A percentile compares a stretch with the other conserved stretches of the same genome.
Evolutionary conservation across 2,329 filamentous ascomycete genomes (phyloP).

Genomic region (Amphichorda felina): DNA sequence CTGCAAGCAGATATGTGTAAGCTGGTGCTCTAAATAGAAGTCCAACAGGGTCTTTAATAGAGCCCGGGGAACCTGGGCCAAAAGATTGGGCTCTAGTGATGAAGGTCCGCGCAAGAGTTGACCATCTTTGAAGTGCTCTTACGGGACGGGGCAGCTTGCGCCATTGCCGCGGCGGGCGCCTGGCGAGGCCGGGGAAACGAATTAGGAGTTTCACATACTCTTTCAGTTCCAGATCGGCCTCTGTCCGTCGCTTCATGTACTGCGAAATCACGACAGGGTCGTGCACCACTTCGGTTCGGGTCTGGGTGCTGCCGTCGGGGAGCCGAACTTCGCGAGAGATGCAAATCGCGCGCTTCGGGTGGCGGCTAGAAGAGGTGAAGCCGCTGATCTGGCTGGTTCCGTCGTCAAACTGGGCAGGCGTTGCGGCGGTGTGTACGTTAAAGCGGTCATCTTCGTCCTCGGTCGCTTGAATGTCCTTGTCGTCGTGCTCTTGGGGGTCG

Average conservation of each 20-base stretch:
- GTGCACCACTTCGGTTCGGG: constrained; percentile 56
- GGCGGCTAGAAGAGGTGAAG: constrained; percentile 52
- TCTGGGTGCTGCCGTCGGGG: constrained; percentile 39
- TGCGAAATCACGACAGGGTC: constrained; percentile 81
- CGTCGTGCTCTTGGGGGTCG: constrained; percentile 56
- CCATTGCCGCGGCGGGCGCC: constrained; percentile 7
- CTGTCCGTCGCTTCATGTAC: constrained; percentile 69
- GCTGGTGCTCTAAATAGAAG: constrained; percentile 20
- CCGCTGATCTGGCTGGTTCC: constrained; percentile 69
- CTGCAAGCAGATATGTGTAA: constrained; percentile 29
- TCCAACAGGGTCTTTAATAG: constrained; percentile 16
- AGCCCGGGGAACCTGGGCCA: constrained; percentile 16
- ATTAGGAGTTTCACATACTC: constrained; percentile 41
- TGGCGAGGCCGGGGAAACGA: constrained; percentile 2
- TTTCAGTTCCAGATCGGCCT: constrained; percentile 58
- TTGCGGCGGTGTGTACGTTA: constrained; percentile 58
- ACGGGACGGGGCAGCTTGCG: constrained; percentile 7
- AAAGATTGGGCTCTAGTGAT: constrained; percentile 4
- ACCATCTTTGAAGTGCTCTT: constrained; percentile 9
- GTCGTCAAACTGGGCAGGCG: constrained; percentile 62
- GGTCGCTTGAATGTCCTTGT: constrained; percentile 44
- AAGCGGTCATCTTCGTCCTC: constrained; percentile 56
- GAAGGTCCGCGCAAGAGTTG: constrained; percentile 7
- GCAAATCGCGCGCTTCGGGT: constrained; percentile 52
- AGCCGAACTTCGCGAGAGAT: constrained; percentile 55